Evolutionary conservation across 441 rosid species (phyloP).

Genomic region (Mallotus japonicus): DNA sequence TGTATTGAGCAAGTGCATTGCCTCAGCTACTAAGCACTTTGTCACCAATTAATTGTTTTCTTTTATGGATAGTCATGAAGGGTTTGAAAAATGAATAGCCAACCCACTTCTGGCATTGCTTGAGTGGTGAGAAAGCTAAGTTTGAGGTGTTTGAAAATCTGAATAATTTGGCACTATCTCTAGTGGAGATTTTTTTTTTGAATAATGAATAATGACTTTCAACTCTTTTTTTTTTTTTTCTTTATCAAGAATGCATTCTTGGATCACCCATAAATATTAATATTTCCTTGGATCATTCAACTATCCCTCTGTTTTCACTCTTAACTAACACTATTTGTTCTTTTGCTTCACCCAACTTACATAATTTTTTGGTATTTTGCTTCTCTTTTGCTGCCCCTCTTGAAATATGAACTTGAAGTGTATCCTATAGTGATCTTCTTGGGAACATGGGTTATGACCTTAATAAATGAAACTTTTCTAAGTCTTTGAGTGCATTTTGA

Average conservation of each 20-base stretch:
- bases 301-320: background rate
- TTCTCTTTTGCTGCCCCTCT: background rate
- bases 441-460: slow-evolving; percentile 17
- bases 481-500: slow-evolving; percentile 6
- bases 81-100: background rate
- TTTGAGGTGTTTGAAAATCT: background rate
- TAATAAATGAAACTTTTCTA: background rate
- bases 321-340: slow-evolving; percentile 24
- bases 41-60: background rate
- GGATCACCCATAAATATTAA: slow-evolving; percentile 31
- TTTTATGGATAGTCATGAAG: slow-evolving; percentile 7
- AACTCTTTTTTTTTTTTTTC: background rate
- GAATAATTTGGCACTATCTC: background rate
- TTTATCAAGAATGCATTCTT: slow-evolving; percentile 20
- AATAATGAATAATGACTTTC: background rate
- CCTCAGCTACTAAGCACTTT: background rate
- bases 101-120: background rate
- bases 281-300: slow-evolving; percentile 29
- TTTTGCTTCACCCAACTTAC: slow-evolving; percentile 11
- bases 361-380: background rate
- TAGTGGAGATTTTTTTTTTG: background rate
- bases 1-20: background rate
- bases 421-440: background rate
- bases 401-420: background rate
- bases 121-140: slow-evolving; percentile 13